Conservation (phyloP, 345 rosid genomes). For the Citrus unshiu region DNA sequence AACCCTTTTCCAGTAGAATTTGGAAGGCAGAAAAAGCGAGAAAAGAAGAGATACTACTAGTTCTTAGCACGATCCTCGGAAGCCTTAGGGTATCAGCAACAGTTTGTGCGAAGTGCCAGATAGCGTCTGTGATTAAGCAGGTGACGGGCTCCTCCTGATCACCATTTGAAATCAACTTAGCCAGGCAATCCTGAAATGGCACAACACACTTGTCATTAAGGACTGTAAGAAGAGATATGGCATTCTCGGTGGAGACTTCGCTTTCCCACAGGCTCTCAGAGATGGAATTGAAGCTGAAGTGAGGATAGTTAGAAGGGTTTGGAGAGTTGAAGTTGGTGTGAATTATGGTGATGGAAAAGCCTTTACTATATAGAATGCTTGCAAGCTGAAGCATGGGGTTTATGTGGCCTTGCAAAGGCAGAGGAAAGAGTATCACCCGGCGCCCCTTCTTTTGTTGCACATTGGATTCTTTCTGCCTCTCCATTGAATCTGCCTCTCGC, state of each 20-base stretch:
- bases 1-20: conserved; percentile 27
- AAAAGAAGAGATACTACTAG: conserved; percentile 30
- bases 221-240: conserved; percentile 13
- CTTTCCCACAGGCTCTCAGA: conserved; percentile 20
- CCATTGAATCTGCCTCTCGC: conserved; percentile 1
- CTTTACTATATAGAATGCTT: conserved; percentile 43
- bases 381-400: conserved; percentile 66
- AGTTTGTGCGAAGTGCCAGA: conserved; percentile 33
- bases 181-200: conserved; percentile 39
- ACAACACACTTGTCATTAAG: conserved; percentile 31
- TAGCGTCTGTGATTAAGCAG: conserved; percentile 51
- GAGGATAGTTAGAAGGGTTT: conserved; percentile 38
- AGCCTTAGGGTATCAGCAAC: conserved; percentile 38
- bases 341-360: conserved; percentile 50
- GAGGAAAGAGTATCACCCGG: conserved; percentile 43
- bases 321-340: conserved; percentile 56
- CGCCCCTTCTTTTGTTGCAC: conserved; percentile 24
- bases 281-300: conserved; percentile 44
- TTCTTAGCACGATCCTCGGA: conserved; percentile 42
- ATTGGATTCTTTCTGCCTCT: background rate
- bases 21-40: conserved; percentile 20
- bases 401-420: conserved; percentile 61
- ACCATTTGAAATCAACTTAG: conserved; percentile 20
- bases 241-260: conserved; percentile 8
- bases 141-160: conserved; percentile 29